These are phyloP conservation scores for Pichia cabralensis DNA, from an alignment of 805 yeast species.

Conservation along the genomic window DNA sequence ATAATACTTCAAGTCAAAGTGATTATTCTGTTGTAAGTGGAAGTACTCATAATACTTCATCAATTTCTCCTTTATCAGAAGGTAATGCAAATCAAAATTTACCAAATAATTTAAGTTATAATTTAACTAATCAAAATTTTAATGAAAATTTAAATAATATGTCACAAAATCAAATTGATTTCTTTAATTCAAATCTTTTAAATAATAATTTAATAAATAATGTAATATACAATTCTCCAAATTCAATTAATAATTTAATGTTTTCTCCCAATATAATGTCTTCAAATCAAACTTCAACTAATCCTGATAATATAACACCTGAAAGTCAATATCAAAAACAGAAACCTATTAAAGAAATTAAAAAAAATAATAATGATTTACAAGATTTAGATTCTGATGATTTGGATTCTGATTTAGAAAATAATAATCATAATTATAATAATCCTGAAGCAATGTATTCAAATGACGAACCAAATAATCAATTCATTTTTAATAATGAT, in stretches of 20 bases:
- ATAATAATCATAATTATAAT: slow-evolving; percentile 8
- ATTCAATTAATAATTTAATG: slow-evolving; percentile 5
- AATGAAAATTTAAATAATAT: slow-evolving; percentile 6
- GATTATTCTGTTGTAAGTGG: not conserved
- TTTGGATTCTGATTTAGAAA: slow-evolving; percentile 11
- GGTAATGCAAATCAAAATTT: slow-evolving; percentile 10
- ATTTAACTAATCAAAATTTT: not conserved
- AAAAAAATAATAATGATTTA: not conserved
- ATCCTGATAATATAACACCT: slow-evolving; percentile 7
- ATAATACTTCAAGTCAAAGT: slow-evolving; percentile 1
- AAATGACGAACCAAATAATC: slow-evolving; percentile 2
- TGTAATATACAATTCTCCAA: slow-evolving; percentile 4
- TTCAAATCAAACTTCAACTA: slow-evolving; percentile 1
- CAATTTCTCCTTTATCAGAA: slow-evolving; percentile 5
- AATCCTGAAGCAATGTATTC: slow-evolving; percentile 11
- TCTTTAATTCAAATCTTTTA: slow-evolving; percentile 5
- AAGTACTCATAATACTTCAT: slow-evolving; percentile 2
- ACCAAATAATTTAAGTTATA: no score
- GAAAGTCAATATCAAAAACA: slow-evolving; percentile 6
- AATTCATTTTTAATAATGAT: not conserved
- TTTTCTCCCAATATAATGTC: slow-evolving; percentile 3
- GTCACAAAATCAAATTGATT: slow-evolving; percentile 3
- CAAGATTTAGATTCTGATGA: slow-evolving; percentile 4
- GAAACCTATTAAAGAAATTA: no score
- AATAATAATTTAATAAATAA: slow-evolving; percentile 1